Evolutionary conservation across 2,329 filamentous ascomycete genomes (phyloP).

Genomic region (Exophiala sp.): DNA sequence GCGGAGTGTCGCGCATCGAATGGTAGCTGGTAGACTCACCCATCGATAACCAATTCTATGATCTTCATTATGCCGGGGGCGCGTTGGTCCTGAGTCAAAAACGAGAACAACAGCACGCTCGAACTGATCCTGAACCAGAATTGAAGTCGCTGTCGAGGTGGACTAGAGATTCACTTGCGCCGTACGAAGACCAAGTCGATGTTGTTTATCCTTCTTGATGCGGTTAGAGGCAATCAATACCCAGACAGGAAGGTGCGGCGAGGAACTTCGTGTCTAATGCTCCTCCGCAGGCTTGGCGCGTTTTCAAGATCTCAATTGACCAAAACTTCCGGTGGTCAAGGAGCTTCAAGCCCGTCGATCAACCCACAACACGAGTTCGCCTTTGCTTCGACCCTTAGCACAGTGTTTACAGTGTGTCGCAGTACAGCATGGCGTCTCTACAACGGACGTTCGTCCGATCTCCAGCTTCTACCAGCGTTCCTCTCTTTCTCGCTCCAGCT

Average conservation of each 20-base stretch:
- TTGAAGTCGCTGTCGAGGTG: neutral
- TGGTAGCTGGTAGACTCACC: slow-evolving; percentile 31
- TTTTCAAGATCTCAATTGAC: slow-evolving; percentile 2
- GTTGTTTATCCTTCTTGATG: slow-evolving; percentile 17
- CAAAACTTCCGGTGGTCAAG: neutral
- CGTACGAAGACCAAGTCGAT: neutral
- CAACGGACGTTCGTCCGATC: slow-evolving; percentile 2
- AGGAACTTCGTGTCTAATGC: neutral
- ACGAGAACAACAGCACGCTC: no score
- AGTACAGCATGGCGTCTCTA: slow-evolving; percentile 15
- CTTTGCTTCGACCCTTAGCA: no score
- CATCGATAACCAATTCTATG: slow-evolving; percentile 45
- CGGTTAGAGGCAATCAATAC: slow-evolving; percentile 3
- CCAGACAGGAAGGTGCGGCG: slow-evolving; percentile 7
- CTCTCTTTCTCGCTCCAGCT: slow-evolving; percentile 41
- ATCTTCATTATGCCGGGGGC: slow-evolving; percentile 38
- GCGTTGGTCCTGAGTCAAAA: no score
- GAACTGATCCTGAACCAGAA: neutral
- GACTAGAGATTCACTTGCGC: neutral
- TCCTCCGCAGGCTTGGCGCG: slow-evolving; percentile 17
- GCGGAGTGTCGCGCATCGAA: neutral
- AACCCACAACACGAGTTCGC: neutral
- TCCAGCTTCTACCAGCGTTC: slow-evolving; percentile 20
- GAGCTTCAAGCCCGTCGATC: neutral
- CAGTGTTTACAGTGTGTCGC: neutral